Conservation (phyloP, 2,329 filamentous ascomycete genomes). For the Trichophyton equinum region DNA sequence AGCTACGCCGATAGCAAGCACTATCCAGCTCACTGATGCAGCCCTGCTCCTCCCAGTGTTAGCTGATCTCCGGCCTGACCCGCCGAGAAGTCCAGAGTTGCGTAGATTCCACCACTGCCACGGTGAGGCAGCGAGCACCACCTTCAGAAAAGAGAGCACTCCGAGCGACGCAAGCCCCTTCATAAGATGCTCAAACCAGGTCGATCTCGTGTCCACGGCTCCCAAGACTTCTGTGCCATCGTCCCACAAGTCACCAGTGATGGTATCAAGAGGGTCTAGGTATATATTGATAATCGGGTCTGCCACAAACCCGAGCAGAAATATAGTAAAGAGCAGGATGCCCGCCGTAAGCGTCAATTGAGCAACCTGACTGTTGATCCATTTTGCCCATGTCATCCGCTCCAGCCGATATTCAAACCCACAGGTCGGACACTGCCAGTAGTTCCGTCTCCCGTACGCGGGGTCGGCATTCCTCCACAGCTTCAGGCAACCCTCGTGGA, state of each 20-base stretch:
- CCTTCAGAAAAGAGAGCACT: conserved; percentile 72
- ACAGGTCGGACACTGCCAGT: conserved; percentile 81
- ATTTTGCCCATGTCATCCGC: conserved; percentile 61
- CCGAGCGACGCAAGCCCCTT: conserved; percentile 89
- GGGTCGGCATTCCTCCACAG: conserved; percentile 69
- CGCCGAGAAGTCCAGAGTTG: conserved; percentile 43
- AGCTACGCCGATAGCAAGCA: conserved; percentile 65
- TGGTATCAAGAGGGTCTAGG: conserved; percentile 59
- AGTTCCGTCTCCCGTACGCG: conserved; percentile 51
- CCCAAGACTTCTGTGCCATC: conserved; percentile 22
- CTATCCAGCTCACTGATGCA: conserved; percentile 64
- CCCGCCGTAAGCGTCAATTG: conserved; percentile 58
- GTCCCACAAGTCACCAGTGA: conserved; percentile 33
- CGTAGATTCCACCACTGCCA: conserved; percentile 68
- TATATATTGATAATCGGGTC: conserved; percentile 87
- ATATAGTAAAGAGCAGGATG: conserved; percentile 61
- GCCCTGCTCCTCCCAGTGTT: conserved; percentile 63
- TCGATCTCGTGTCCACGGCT: conserved; percentile 35
- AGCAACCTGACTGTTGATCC: conserved; percentile 52
- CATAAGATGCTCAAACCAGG: conserved; percentile 72
- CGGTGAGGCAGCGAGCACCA: conserved; percentile 58
- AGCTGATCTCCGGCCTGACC: conserved; percentile 38
- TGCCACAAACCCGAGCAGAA: conserved; percentile 77
- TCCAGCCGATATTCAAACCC: conserved; percentile 68
- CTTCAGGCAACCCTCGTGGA: conserved; percentile 81